Evolutionary conservation across 345 rosid genomes (phyloP).

Genomic region (Citrus sp.): DNA sequence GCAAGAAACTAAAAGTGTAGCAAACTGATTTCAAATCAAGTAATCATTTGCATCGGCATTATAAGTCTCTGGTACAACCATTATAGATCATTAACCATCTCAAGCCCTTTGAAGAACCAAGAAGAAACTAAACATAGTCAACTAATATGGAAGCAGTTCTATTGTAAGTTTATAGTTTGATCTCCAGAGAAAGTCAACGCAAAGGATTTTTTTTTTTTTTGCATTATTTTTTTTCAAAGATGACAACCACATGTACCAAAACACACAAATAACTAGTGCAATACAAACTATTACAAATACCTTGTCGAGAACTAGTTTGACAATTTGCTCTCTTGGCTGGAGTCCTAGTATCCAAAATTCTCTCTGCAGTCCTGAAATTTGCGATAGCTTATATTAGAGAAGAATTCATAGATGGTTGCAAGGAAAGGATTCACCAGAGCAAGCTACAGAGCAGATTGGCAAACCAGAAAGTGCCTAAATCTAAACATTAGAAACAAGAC

Average conservation of each 20-base stretch:
- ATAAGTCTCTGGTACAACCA: background rate
- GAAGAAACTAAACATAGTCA: background rate
- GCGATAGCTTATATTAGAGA: background rate
- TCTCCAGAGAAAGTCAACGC: no score
- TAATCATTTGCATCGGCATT: background rate
- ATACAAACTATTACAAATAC: slow-evolving; percentile 27
- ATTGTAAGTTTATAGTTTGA: background rate
- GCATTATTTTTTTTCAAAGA: background rate
- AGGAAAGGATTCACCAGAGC: background rate
- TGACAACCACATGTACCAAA: background rate
- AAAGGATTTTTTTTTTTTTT: no score
- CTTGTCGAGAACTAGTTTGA: slow-evolving; percentile 52
- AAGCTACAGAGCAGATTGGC: background rate
- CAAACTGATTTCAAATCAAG: background rate
- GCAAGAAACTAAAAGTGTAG: background rate
- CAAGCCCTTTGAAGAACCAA: background rate
- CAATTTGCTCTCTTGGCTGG: slow-evolving; percentile 61
- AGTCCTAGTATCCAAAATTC: slow-evolving; percentile 50
- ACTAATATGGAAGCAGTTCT: background rate
- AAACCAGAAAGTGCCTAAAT: background rate
- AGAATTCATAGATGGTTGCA: slow-evolving; percentile 6
- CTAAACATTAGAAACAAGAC: background rate
- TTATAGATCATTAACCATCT: background rate
- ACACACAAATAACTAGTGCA: background rate
- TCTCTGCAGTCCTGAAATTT: slow-evolving; percentile 63